Percentiles rank a stretch among this genome's conserved stretches.
Conservation (phyloP, 495 filamentous ascomycete genomes). For the Diplogelasinospora grovesii region DNA sequence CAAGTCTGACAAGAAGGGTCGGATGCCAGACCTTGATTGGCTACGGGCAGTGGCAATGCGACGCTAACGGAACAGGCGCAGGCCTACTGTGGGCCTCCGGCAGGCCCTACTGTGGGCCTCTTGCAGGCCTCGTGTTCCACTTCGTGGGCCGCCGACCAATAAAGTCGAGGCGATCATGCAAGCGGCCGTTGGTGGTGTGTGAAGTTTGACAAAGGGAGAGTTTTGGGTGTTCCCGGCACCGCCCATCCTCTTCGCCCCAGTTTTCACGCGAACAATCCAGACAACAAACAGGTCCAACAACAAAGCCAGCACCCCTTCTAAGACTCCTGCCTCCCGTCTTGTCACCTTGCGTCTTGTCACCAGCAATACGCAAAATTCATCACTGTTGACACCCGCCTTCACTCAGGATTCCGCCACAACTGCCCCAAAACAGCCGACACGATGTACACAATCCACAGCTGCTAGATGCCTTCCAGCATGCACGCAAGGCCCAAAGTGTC, state of each 20-base stretch:
- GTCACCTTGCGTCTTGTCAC: too few species aligned
- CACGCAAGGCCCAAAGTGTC: slow-evolving; percentile 14
- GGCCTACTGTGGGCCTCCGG: too few species aligned
- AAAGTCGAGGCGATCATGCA: too few species aligned
- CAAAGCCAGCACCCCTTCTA: too few species aligned
- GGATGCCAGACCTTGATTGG: too few species aligned
- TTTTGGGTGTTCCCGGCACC: slow-evolving; percentile 13
- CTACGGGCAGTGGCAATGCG: slow-evolving; percentile 14
- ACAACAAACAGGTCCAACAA: too few species aligned
- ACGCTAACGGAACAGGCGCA: slow-evolving; percentile 10
- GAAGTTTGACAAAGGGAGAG: too few species aligned
- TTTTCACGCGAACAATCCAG: too few species aligned
- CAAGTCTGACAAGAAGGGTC: too few species aligned
- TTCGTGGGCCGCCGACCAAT: background rate
- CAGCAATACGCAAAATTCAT: too few species aligned
- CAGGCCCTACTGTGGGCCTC: too few species aligned
- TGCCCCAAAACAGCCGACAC: slow-evolving; percentile 11
- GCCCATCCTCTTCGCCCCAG: slow-evolving; percentile 6
- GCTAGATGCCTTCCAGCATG: slow-evolving; percentile 32
- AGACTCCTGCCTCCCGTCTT: too few species aligned
- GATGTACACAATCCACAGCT: slow-evolving; percentile 17
- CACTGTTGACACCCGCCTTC: slow-evolving; percentile 1
- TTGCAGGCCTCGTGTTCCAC: slow-evolving; percentile 19
- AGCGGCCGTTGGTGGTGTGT: background rate
- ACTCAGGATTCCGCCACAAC: slow-evolving; percentile 3